phyloP scores from a whole-genome alignment of 148 eudicot genomes.

The Rhododendron vialii region DNA sequence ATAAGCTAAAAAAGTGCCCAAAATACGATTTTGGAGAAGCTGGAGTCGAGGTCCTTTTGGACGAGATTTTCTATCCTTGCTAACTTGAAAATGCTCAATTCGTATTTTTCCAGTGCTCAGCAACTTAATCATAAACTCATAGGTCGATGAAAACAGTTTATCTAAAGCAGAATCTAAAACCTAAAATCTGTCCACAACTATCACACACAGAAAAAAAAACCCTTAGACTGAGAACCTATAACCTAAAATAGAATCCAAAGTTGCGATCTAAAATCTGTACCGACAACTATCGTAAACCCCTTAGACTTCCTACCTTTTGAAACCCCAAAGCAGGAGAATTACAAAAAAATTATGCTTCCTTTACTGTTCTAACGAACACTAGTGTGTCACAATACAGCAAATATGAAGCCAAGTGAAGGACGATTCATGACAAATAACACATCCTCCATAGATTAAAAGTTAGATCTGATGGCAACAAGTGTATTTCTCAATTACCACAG shows the following conservation, averaged over 20 bases:
- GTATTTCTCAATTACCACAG: background rate
- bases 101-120: background rate
- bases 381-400: background rate
- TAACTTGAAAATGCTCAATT: background rate
- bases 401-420: background rate
- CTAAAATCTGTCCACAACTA: background rate
- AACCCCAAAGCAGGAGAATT: background rate
- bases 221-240: background rate
- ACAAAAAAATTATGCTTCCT: background rate
- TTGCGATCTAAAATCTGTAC: background rate
- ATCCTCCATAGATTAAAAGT: background rate
- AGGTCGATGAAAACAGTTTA: background rate
- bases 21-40: background rate
- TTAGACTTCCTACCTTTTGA: background rate
- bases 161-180: background rate
- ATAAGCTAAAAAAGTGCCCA: background rate
- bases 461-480: conserved; percentile 5
- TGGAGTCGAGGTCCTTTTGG: background rate
- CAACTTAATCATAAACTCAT: background rate
- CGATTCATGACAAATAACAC: background rate
- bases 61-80: background rate
- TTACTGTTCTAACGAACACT: background rate
- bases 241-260: background rate
- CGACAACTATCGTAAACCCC: background rate
- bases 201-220: no score